Percentiles rank a stretch among this genome's conserved stretches.
These are phyloP conservation scores for Heimioporus sp. DNA, from an alignment of 768 basidiomycete genomes.

Conservation along the genomic window DNA sequence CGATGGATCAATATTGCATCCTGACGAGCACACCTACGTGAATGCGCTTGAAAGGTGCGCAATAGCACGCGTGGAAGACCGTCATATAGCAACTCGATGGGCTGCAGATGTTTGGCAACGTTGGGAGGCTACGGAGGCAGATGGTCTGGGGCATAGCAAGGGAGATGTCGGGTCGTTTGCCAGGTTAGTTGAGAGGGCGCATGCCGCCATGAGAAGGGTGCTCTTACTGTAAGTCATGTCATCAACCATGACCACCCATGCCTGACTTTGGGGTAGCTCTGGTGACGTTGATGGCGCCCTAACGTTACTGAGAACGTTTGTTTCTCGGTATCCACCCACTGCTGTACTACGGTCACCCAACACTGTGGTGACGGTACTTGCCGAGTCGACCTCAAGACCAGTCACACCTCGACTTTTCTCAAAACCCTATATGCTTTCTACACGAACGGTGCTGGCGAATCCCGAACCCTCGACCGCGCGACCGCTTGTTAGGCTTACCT, in stretches of 20 bases:
- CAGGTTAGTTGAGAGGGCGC: slow-evolving; percentile 65
- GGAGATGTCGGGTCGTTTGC: slow-evolving; percentile 23
- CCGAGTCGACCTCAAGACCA: slow-evolving; percentile 2
- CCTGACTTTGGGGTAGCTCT: slow-evolving; percentile 34
- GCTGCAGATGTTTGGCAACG: slow-evolving; percentile 64
- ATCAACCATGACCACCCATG: not conserved
- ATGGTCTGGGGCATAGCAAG: slow-evolving; percentile 29
- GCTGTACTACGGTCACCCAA: slow-evolving; percentile 39
- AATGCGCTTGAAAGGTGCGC: slow-evolving; percentile 70
- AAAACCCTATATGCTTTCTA: slow-evolving; percentile 54
- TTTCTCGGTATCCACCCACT: slow-evolving; percentile 59
- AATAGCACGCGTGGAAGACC: slow-evolving; percentile 40
- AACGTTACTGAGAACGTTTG: slow-evolving; percentile 58
- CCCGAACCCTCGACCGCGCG: slow-evolving; percentile 33
- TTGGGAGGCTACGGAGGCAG: slow-evolving; percentile 53
- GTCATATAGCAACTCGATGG: slow-evolving; percentile 47
- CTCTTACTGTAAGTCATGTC: slow-evolving; percentile 52
- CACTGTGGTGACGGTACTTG: not conserved
- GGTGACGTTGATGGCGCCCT: slow-evolving; percentile 53
- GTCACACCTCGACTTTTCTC: slow-evolving; percentile 20
- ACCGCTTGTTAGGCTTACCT: slow-evolving; percentile 71
- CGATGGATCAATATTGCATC: slow-evolving; percentile 27
- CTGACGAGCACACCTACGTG: slow-evolving; percentile 56
- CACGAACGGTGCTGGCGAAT: slow-evolving; percentile 49
- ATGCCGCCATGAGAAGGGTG: slow-evolving; percentile 66